phyloP scores from a whole-genome alignment of 306 rosid species.

The Vicia sativa region DNA sequence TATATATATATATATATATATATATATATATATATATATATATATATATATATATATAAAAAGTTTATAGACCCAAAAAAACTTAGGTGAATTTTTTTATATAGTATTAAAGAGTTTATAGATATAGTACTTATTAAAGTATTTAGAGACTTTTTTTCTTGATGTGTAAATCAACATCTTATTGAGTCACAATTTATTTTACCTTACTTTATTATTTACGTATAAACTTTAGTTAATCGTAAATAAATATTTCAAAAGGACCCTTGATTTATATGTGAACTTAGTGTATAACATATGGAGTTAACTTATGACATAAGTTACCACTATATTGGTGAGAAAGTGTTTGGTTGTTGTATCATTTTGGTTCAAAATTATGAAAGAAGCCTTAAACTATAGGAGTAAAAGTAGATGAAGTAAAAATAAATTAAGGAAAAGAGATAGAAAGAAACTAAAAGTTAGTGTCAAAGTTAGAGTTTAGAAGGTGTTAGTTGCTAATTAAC shows the following conservation, averaged over 20 bases:
- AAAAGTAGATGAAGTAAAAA: neutral
- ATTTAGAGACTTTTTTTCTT: no score
- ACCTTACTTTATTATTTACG: no score
- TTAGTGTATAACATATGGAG: neutral
- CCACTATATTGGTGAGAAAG: conserved; percentile 3
- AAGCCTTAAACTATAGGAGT: neutral
- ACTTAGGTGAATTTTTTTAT: no score
- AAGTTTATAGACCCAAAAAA: no score
- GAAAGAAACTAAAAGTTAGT: conserved; percentile 44
- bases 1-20: no score
- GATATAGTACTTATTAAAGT: no score
- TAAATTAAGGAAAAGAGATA: neutral
- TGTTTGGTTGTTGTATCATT: conserved; percentile 15
- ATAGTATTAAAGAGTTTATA: no score
- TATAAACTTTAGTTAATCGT: no score
- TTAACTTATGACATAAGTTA: conserved; percentile 1
- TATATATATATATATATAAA: no score
- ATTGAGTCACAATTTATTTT: no score
- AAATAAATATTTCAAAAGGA: neutral
- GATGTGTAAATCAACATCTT: no score
- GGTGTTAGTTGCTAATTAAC: conserved; percentile 17
- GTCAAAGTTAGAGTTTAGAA: conserved; percentile 44
- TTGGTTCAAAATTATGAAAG: conserved; percentile 1
- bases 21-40: no score
- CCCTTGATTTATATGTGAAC: neutral